phyloP scores from a whole-genome alignment of 768 basidiomycete genomes.

The Hysterangium stoloniferum region DNA sequence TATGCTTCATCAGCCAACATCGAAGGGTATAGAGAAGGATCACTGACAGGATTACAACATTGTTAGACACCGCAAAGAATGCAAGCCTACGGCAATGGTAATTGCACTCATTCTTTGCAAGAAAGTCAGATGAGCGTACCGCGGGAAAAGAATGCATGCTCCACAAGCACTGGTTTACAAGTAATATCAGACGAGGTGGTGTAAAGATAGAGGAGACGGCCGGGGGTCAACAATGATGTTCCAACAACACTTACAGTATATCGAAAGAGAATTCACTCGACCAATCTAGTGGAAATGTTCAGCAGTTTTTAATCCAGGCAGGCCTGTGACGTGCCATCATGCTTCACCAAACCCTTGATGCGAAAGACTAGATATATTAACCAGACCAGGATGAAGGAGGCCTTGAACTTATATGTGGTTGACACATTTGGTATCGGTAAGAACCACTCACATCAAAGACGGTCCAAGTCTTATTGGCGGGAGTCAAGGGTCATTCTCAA shows the following conservation, averaged over 20 bases:
- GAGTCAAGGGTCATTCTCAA: neutral
- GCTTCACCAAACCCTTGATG: constrained; percentile 47
- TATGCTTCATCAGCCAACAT: constrained; percentile 1
- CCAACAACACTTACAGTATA: constrained; percentile 37
- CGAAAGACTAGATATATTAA: constrained; percentile 60
- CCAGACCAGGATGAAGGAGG: constrained; percentile 64
- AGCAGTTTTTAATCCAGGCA: neutral
- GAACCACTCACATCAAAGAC: constrained; percentile 49
- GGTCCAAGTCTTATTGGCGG: constrained; percentile 69
- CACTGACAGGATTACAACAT: constrained; percentile 68
- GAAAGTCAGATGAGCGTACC: constrained; percentile 31
- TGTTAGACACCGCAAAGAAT: constrained; percentile 74
- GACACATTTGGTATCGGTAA: constrained; percentile 15
- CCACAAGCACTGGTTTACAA: constrained; percentile 49
- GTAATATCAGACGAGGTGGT: neutral
- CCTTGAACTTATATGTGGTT: constrained; percentile 17
- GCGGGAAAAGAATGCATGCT: constrained; percentile 79
- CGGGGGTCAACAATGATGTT: too few relatives aligned
- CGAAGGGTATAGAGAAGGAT: neutral
- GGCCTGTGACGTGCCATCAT: constrained; percentile 37
- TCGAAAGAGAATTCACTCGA: constrained; percentile 54
- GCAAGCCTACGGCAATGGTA: constrained; percentile 42
- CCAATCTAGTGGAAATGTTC: constrained; percentile 27
- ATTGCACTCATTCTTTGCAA: neutral
- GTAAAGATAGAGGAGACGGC: neutral